Evolutionary conservation across 345 rosid genomes (phyloP), one percentile per base, ranked within the genome.

Genomic region (Gossypium rotundifolium): DNA sequence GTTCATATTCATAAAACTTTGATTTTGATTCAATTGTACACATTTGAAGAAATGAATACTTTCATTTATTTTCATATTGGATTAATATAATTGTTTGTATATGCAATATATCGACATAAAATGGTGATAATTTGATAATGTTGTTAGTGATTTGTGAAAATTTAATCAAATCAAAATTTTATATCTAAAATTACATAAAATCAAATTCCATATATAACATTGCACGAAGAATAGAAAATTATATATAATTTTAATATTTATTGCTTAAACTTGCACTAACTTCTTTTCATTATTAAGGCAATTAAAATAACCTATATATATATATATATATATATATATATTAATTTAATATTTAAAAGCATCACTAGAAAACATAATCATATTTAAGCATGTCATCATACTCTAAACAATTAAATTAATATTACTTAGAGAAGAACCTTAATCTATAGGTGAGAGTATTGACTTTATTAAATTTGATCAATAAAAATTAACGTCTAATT

Each of bases 151-250:
- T 33, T 33, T 33, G 40, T 33, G 7, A 33, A 33, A 33, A 5
- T 33, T 33, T 33, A 33, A 4, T 33, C 7, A 33, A 33, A 33
- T 33, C 7, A 33, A 33, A 33, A 33, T 33, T 33, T 33, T 1
- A 33, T 33, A 33, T 33, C 40, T 33, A 5, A 33, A 33, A 5
- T 4, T 1, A 33, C 1, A 33, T 5, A 33, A 33, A 33, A 33
- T 33, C 1, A 33, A 33, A 33, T 5, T 33, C 0, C 7, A 33
- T 33, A 1, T 33, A 33, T 33, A 33, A 33, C 40, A 33, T 4
- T 33, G 0, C 1, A 33, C 7, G 1, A 4, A 0, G 0, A 0
- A 33, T 33, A 5, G 1, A 4, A 33, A 33, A 33, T 29, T 29
- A 29, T 33, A 4, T 33, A 33, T 5, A 33, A 33, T 33, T 33